Conservation (phyloP, 2,329 filamentous ascomycete species). For the Pleochaeta shiraiana region DNA sequence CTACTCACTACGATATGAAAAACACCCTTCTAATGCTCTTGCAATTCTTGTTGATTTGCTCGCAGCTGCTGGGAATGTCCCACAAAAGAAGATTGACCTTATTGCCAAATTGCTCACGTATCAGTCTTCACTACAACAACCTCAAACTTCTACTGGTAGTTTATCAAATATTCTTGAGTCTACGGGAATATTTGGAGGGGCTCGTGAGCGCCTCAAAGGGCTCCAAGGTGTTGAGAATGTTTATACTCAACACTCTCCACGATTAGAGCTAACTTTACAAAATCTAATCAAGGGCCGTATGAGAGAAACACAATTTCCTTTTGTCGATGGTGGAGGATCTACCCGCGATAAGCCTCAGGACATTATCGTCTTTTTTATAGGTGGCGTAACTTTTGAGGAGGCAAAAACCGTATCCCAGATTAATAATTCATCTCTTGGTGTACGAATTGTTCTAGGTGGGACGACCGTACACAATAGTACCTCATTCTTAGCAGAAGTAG, state of each 20-base stretch:
- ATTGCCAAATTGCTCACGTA: slow-evolving; percentile 70
- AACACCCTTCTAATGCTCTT: slow-evolving; percentile 62
- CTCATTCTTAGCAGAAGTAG: slow-evolving; percentile 77
- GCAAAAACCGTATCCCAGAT: slow-evolving; percentile 91
- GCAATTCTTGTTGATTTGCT: slow-evolving; percentile 75
- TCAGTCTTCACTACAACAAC: slow-evolving; percentile 65
- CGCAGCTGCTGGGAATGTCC: slow-evolving; percentile 59
- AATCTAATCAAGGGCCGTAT: slow-evolving; percentile 83
- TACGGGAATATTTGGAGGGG: slow-evolving; percentile 73
- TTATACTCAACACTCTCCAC: slow-evolving; percentile 89
- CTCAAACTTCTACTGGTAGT: slow-evolving; percentile 43
- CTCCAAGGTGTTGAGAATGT: slow-evolving; percentile 97
- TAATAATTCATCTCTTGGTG: slow-evolving; percentile 73
- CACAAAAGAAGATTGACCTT: slow-evolving; percentile 51
- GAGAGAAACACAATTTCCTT: slow-evolving; percentile 74
- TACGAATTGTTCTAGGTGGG: slow-evolving; percentile 74
- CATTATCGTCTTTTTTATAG: slow-evolving; percentile 84
- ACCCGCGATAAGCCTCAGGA: slow-evolving; percentile 95
- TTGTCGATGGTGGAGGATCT: slow-evolving; percentile 68
- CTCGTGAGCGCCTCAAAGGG: slow-evolving; percentile 74
- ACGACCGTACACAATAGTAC: slow-evolving; percentile 75
- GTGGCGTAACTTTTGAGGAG: slow-evolving; percentile 89
- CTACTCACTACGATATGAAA: slow-evolving; percentile 87
- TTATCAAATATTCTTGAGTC: slow-evolving; percentile 88
- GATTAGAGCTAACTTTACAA: slow-evolving; percentile 70